Percentiles rank a stretch among this genome's conserved stretches.
These are phyloP conservation scores for Talaromyces funiculosus DNA, from an alignment of 2,329 filamentous ascomycete species.

Conservation along the genomic window DNA sequence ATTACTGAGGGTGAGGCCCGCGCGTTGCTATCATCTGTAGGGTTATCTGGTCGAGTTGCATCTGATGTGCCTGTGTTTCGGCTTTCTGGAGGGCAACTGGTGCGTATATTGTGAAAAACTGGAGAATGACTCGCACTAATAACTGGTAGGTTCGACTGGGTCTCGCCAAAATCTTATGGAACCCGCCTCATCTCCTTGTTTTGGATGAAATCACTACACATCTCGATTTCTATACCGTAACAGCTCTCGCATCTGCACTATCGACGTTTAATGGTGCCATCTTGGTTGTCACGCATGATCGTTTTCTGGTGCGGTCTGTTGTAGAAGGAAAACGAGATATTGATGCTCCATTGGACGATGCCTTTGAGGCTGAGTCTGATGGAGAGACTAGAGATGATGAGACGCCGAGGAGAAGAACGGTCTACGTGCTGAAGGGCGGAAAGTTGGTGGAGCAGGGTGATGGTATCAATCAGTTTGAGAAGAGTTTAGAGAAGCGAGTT, in stretches of 20 bases:
- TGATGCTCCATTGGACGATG: slow-evolving; percentile 36
- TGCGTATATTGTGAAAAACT: slow-evolving; percentile 42
- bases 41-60: slow-evolving; percentile 63
- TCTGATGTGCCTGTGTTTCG: slow-evolving; percentile 68
- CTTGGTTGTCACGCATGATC: slow-evolving; percentile 72
- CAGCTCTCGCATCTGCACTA: slow-evolving; percentile 62
- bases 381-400: slow-evolving; percentile 33
- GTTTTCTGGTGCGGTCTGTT: slow-evolving; percentile 71
- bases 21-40: slow-evolving; percentile 61
- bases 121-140: neutral
- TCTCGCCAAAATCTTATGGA: slow-evolving; percentile 64
- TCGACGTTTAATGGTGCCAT: slow-evolving; percentile 67
- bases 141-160: slow-evolving; percentile 50
- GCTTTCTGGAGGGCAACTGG: slow-evolving; percentile 72
- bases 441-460: slow-evolving; percentile 51
- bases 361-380: slow-evolving; percentile 44
- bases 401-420: slow-evolving; percentile 44
- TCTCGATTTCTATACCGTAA: slow-evolving; percentile 75
- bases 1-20: slow-evolving; percentile 64
- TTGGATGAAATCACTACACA: slow-evolving; percentile 82
- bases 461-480: slow-evolving; percentile 63
- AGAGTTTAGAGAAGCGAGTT: slow-evolving; percentile 56
- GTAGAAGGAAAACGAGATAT: slow-evolving; percentile 55
- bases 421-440: slow-evolving; percentile 58
- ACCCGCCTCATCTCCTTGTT: slow-evolving; percentile 64